Evolutionary conservation across 164 flowering plant genomes (phyloP).

Genomic region (Tetracentron sinense): DNA sequence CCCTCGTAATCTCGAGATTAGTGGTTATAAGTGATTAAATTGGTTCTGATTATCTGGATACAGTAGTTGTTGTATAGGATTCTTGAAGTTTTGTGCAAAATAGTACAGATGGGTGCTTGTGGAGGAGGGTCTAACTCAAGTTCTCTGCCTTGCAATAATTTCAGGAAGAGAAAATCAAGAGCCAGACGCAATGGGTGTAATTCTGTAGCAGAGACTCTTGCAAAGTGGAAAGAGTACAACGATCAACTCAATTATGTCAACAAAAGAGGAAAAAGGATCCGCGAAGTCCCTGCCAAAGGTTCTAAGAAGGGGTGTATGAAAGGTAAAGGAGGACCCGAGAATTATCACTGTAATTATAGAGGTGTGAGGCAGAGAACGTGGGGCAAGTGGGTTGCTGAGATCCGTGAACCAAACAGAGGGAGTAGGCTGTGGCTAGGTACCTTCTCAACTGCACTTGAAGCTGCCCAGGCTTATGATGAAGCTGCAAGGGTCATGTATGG

Average conservation of each 20-base stretch:
- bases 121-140: too few species aligned
- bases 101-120: too few species aligned
- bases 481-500: conserved; percentile 67
- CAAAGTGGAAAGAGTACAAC: conserved; percentile 18
- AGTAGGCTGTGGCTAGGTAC: conserved; percentile 31
- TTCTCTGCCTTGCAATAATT: not conserved
- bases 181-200: conserved; percentile 11
- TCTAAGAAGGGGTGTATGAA: conserved; percentile 35
- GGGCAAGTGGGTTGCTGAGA: conserved; percentile 41
- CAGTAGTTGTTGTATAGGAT: too few species aligned
- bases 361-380: conserved; percentile 36
- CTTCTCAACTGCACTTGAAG: not conserved
- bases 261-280: not conserved
- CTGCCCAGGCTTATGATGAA: conserved; percentile 36
- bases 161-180: conserved; percentile 16
- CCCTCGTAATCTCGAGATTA: too few species aligned
- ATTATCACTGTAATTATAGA: conserved; percentile 22
- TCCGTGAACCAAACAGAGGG: conserved; percentile 28
- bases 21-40: too few species aligned
- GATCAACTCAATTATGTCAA: not conserved
- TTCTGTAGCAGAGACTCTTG: conserved; percentile 17
- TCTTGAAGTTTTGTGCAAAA: too few species aligned
- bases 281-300: conserved; percentile 22
- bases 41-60: too few species aligned
- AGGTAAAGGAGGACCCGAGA: conserved; percentile 40